phyloP scores from a whole-genome alignment of 2,329 filamentous ascomycete genomes.

The Alternaria panax region DNA sequence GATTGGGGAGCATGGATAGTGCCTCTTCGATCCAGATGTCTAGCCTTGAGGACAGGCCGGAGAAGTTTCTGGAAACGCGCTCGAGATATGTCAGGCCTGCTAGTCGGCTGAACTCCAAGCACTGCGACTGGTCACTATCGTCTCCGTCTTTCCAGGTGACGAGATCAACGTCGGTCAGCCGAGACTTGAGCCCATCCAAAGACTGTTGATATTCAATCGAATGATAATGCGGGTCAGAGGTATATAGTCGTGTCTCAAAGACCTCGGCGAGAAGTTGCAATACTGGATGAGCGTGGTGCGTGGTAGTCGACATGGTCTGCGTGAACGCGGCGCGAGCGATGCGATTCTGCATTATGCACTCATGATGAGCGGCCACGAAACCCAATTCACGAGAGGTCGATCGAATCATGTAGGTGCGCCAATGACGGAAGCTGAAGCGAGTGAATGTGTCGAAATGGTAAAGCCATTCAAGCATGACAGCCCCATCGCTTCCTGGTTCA shows the following conservation, averaged over 20 bases:
- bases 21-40: not conserved
- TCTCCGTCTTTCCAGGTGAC: fast-evolving
- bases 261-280: not conserved
- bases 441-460: constrained; percentile 17
- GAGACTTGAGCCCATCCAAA: not conserved
- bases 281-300: not conserved
- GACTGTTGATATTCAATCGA: not conserved
- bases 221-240: not conserved
- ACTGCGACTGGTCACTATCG: not conserved
- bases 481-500: not conserved
- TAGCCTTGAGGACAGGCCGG: not conserved
- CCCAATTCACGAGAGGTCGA: constrained; percentile 5
- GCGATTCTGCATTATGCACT: not conserved
- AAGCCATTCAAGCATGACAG: constrained; percentile 8
- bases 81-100: not conserved
- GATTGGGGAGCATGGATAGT: not conserved
- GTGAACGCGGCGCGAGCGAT: not conserved
- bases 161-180: not conserved
- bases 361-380: not conserved
- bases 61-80: not conserved
- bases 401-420: constrained; percentile 17
- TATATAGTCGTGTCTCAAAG: not conserved
- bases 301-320: not conserved
- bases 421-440: constrained; percentile 18
- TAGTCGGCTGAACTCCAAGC: not conserved